Evolutionary conservation across 805 yeast genomes (phyloP).

Genomic region (Lachancea dasiensis): DNA sequence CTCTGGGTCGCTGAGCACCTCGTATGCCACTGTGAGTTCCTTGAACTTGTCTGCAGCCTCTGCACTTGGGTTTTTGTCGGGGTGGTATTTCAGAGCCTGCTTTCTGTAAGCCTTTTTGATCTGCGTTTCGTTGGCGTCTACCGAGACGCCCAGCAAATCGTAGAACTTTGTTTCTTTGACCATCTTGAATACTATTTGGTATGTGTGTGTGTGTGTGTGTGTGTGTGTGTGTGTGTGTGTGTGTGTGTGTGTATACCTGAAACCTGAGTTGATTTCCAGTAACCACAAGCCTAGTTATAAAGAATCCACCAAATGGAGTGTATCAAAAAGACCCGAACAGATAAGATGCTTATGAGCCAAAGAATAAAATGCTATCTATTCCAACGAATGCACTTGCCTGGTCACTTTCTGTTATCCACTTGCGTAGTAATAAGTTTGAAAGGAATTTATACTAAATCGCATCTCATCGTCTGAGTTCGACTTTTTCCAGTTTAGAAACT

Average conservation of each 20-base stretch:
- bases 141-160: conserved; percentile 66
- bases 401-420: too few species aligned
- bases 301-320: too few species aligned
- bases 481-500: conserved; percentile 6
- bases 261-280: too few species aligned
- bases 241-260: too few species aligned
- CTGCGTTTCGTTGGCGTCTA: conserved; percentile 62
- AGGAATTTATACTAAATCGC: conserved; percentile 3
- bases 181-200: conserved; percentile 37
- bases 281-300: too few species aligned
- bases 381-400: too few species aligned
- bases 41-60: conserved; percentile 89
- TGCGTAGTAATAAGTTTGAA: too few species aligned
- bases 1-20: conserved; percentile 77
- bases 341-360: too few species aligned
- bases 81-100: conserved; percentile 75
- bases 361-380: too few species aligned
- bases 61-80: conserved; percentile 75
- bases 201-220: not conserved
- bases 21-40: conserved; percentile 83
- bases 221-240: too few species aligned
- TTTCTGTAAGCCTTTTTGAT: conserved; percentile 79
- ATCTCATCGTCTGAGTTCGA: conserved; percentile 3
- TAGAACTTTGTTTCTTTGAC: conserved; percentile 76
- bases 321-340: too few species aligned